Conservation (phyloP, 2,329 filamentous ascomycete species). For the Herpotrichia juniperi region DNA sequence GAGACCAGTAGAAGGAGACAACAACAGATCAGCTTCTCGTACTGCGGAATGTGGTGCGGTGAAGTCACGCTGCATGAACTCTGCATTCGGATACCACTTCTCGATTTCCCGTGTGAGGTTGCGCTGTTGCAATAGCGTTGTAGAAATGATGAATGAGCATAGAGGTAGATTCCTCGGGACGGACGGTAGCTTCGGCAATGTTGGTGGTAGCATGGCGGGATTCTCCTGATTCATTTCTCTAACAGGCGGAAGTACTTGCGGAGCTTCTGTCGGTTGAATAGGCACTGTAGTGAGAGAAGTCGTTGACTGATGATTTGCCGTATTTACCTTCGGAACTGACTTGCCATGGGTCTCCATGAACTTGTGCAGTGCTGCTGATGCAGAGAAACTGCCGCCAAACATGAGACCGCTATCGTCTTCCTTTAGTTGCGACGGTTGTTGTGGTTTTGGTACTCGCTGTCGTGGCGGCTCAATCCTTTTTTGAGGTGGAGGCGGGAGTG, state of each 20-base stretch:
- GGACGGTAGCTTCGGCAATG: constrained; percentile 28
- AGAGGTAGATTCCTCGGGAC: constrained; percentile 24
- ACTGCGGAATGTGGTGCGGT: constrained; percentile 28
- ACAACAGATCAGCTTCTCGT: constrained; percentile 73
- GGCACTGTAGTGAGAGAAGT: neutral
- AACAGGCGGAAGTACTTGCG: neutral
- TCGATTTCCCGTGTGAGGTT: constrained; percentile 59
- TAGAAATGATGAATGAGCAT: constrained; percentile 59
- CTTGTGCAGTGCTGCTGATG: constrained; percentile 51
- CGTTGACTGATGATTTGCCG: neutral
- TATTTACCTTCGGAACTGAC: neutral
- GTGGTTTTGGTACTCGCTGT: neutral
- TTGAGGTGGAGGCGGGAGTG: neutral
- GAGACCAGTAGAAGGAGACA: constrained; percentile 73
- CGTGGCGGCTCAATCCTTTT: neutral
- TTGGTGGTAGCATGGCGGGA: neutral
- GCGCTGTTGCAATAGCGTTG: constrained; percentile 53
- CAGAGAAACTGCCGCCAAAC: constrained; percentile 48
- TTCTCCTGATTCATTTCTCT: too few relatives aligned
- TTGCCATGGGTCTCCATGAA: constrained; percentile 59
- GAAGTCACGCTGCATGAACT: constrained; percentile 68
- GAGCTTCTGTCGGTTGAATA: neutral
- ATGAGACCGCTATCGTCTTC: constrained; percentile 28
- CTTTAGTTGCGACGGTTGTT: neutral
- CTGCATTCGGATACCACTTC: constrained; percentile 54